These are phyloP conservation scores for Monilinia aucupariae DNA, from an alignment of 2,329 filamentous ascomycete species.

Conservation along the genomic window DNA sequence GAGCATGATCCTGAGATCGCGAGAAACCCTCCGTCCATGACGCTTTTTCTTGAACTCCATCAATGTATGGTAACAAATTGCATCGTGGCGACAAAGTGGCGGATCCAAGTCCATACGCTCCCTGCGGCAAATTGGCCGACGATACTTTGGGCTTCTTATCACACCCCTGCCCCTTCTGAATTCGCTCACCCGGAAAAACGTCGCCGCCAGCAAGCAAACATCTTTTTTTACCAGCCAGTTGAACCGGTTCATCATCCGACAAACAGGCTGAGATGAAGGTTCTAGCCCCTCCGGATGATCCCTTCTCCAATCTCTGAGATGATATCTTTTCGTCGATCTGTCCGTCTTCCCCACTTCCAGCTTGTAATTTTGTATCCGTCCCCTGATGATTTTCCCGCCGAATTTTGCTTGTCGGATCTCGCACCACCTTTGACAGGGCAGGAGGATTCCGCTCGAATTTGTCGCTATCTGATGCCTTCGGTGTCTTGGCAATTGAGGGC, in stretches of 20 bases:
- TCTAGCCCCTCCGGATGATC: neutral
- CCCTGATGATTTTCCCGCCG: neutral
- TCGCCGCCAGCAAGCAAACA: neutral
- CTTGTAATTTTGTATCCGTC: neutral
- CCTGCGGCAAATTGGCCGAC: neutral
- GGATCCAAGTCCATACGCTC: neutral
- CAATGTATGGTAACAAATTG: neutral
- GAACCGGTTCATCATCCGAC: neutral
- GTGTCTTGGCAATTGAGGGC: no score
- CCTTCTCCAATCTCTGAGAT: neutral
- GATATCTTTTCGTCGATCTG: neutral
- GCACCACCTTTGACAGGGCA: neutral
- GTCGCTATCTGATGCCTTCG: neutral
- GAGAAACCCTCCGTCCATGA: neutral
- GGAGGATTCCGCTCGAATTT: accelerated
- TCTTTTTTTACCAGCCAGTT: neutral
- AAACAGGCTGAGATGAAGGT: neutral
- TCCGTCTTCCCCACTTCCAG: neutral
- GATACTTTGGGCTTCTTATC: neutral
- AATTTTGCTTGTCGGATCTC: neutral
- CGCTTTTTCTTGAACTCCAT: accelerated
- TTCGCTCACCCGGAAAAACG: neutral
- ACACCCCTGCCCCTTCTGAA: no score
- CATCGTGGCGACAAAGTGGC: neutral
- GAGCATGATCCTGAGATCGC: no score